Evolutionary conservation across 169 alveolate species (phyloP).

Genomic region (Cryptosporidium xiaoi): DNA sequence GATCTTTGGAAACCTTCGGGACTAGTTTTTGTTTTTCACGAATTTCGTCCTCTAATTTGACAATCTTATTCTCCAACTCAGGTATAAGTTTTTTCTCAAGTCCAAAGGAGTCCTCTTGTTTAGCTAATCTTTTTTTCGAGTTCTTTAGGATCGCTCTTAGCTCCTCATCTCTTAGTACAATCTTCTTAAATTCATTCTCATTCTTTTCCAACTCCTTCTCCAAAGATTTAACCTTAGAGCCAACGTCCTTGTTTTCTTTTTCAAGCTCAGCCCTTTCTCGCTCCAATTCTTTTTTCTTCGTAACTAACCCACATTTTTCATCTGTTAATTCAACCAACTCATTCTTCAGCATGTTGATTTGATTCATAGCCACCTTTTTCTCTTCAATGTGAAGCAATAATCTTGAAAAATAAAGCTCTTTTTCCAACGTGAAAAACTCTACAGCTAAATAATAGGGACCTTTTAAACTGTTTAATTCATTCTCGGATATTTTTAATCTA

Average conservation of each 20-base stretch:
- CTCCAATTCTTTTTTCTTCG: slow-evolving; percentile 79
- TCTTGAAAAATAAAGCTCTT: slow-evolving; percentile 76
- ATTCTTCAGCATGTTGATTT: slow-evolving; percentile 71
- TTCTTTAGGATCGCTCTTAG: slow-evolving; percentile 81
- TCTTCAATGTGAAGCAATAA: slow-evolving; percentile 78
- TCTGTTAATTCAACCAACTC: slow-evolving; percentile 76
- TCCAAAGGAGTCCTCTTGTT: slow-evolving; percentile 27
- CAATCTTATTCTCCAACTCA: slow-evolving; percentile 36
- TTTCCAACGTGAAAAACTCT: slow-evolving; percentile 80
- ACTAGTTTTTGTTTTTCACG: slow-evolving; percentile 19
- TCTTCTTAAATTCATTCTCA: slow-evolving; percentile 80
- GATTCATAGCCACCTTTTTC: slow-evolving; percentile 55
- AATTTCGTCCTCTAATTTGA: slow-evolving; percentile 10
- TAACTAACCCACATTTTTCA: slow-evolving; percentile 76
- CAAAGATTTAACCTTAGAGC: slow-evolving; percentile 55
- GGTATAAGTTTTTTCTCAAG: slow-evolving; percentile 38
- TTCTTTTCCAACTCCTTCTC: slow-evolving; percentile 77
- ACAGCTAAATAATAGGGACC: slow-evolving; percentile 83
- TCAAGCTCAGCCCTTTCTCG: slow-evolving; percentile 77
- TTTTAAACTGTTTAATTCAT: slow-evolving; percentile 85
- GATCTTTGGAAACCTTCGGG: slow-evolving; percentile 48
- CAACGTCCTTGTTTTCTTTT: slow-evolving; percentile 79
- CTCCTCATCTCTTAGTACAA: slow-evolving; percentile 83
- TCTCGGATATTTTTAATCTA: slow-evolving; percentile 84
- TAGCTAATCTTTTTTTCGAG: slow-evolving; percentile 80